These are phyloP conservation scores for Ambrosia hybrid DNA, from an alignment of 140 eudicot species.

Conservation along the genomic window DNA sequence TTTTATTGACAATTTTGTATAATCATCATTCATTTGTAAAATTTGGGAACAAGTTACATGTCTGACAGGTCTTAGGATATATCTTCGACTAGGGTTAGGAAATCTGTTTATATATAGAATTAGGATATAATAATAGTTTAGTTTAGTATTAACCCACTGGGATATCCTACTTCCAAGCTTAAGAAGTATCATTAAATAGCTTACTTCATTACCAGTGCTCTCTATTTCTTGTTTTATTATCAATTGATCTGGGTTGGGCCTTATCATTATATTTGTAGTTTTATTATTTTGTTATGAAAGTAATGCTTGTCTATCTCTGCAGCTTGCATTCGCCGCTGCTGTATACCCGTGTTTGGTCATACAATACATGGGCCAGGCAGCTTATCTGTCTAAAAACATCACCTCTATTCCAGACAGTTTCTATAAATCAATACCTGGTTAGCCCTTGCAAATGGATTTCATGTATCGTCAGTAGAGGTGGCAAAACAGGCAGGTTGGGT, in stretches of 20 bases:
- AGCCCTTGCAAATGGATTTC: slow-evolving; percentile 24
- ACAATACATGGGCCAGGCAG: slow-evolving; percentile 99
- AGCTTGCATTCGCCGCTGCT: slow-evolving; percentile 67
- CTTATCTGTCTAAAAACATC: slow-evolving; percentile 71
- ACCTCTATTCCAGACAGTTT: slow-evolving; percentile 65
- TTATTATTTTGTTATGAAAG: neutral
- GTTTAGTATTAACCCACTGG: too few relatives aligned
- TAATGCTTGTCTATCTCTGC: slow-evolving; percentile 29
- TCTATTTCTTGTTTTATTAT: neutral
- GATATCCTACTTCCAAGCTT: too few relatives aligned
- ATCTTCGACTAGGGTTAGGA: too few relatives aligned
- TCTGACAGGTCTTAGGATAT: too few relatives aligned
- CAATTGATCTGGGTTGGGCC: neutral
- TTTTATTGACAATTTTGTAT: too few relatives aligned
- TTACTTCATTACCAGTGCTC: neutral
- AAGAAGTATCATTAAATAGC: neutral
- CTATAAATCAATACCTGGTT: slow-evolving; percentile 89
- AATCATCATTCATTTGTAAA: too few relatives aligned
- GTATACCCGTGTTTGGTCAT: slow-evolving; percentile 91
- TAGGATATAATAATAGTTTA: too few relatives aligned
- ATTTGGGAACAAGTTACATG: too few relatives aligned
- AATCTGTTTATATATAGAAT: too few relatives aligned
- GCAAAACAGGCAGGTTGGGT: neutral
- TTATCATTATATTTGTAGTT: neutral
- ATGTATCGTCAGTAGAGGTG: neutral